A percentile compares a stretch with the other conserved stretches of the same genome.
These are phyloP conservation scores for Millerozyma acaciae DNA, from an alignment of 805 yeast species.

Conservation along the genomic window DNA sequence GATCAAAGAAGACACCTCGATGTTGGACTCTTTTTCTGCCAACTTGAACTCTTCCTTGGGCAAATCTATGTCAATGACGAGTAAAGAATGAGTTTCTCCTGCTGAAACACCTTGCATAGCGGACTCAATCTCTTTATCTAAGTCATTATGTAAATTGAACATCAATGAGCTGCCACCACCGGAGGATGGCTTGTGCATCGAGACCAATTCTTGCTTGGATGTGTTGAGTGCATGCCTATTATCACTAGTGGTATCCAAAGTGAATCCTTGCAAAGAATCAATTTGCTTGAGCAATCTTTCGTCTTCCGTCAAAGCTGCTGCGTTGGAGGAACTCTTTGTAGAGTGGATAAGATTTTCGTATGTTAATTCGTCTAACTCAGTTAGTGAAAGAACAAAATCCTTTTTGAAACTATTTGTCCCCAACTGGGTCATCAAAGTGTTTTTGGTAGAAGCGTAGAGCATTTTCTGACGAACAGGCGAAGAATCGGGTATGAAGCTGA, in stretches of 20 bases:
- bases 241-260: slow-evolving; percentile 17
- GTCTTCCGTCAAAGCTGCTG: slow-evolving; percentile 52
- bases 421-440: slow-evolving; percentile 66
- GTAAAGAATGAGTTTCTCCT: slow-evolving; percentile 22
- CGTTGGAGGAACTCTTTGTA: slow-evolving; percentile 8
- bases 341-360: slow-evolving; percentile 39
- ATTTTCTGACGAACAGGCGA: slow-evolving; percentile 82
- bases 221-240: slow-evolving; percentile 9
- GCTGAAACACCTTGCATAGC: slow-evolving; percentile 14
- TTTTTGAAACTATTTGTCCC: slow-evolving; percentile 58
- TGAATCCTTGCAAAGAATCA: slow-evolving; percentile 29
- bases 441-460: slow-evolving; percentile 91
- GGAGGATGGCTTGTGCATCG: slow-evolving; percentile 22
- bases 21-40: slow-evolving; percentile 16
- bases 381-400: slow-evolving; percentile 41
- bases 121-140: slow-evolving; percentile 22
- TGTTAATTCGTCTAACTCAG: slow-evolving; percentile 53
- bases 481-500: slow-evolving; percentile 82
- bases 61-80: slow-evolving; percentile 50
- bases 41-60: slow-evolving; percentile 39
- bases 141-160: slow-evolving; percentile 22
- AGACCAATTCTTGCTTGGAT: slow-evolving; percentile 29
- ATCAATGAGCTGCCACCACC: slow-evolving; percentile 14
- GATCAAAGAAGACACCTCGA: slow-evolving; percentile 19
- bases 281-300: slow-evolving; percentile 52